Percentiles rank a stretch among this genome's conserved stretches.
These are phyloP conservation scores for Lodderomyces beijingensis DNA, from an alignment of 1,139 yeast species.

Conservation along the genomic window DNA sequence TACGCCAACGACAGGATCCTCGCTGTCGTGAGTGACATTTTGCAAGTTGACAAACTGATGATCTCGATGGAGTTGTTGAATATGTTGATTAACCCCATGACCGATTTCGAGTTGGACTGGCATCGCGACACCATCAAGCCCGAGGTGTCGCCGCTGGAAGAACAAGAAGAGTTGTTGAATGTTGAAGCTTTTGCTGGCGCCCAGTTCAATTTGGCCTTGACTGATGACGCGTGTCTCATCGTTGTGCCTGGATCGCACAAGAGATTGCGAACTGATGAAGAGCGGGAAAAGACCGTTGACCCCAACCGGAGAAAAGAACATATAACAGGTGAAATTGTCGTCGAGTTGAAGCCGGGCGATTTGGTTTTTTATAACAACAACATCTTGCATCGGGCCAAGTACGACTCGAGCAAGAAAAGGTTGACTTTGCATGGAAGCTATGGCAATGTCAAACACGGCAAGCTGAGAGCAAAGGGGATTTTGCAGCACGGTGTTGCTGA, in stretches of 20 bases:
- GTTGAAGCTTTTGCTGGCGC: conserved; percentile 47
- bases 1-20: conserved; percentile 42
- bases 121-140: conserved; percentile 54
- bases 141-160: conserved; percentile 46
- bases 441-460: conserved; percentile 44
- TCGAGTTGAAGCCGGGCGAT: conserved; percentile 50
- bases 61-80: conserved; percentile 52
- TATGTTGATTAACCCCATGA: conserved; percentile 53
- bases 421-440: conserved; percentile 53
- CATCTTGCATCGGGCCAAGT: conserved; percentile 50
- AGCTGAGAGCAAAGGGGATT: conserved; percentile 46
- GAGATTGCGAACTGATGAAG: conserved; percentile 44
- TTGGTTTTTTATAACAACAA: conserved; percentile 52
- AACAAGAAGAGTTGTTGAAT: conserved; percentile 32
- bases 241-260: conserved; percentile 51
- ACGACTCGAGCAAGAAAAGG: conserved; percentile 37
- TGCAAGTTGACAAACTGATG: conserved; percentile 34
- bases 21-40: conserved; percentile 40
- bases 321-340: conserved; percentile 39
- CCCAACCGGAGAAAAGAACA: conserved; percentile 29
- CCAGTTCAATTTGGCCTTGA: conserved; percentile 52
- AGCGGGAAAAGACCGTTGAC: conserved; percentile 39
- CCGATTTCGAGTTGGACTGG: conserved; percentile 56
- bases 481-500: conserved; percentile 53
- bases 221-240: conserved; percentile 46